Evolutionary conservation across 345 rosid species (phyloP), one percentile per base, ranked within the genome.

Genomic region (Moricandia moricandioides): DNA sequence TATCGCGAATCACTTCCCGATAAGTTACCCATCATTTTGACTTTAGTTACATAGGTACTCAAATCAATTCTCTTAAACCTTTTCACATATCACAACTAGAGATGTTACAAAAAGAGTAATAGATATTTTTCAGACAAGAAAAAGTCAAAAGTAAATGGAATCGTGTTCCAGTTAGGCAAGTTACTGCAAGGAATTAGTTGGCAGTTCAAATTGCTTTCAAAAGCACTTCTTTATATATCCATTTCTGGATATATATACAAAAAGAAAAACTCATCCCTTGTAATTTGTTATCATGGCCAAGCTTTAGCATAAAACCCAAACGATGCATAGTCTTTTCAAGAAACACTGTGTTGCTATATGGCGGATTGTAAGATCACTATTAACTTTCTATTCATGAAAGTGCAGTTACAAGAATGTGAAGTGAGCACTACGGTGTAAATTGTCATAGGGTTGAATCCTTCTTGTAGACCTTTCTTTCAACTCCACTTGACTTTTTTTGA

Each of bases 331-430:
- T 39, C 10, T 39, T 13, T 39, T 34, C 72, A 84, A 67, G 33
- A 85, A 69, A 81, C 83, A 83, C 35, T 72, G 68, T 1, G 65
- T 71, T 17, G 81, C 83, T 33, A 72, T n/a, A n/a, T n/a, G n/a
- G n/a, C n/a, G n/a, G n/a, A n/a, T n/a, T n/a, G n/a, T n/a, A n/a
- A 14, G 49, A 71, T 85, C 62, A 72, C 70, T 0, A 1, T 82
- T 4, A n/a, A n/a, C n/a, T n/a, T n/a, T n/a, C 52, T 17, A 13
- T 45, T 17, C 26, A 54, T 81, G 79, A 83, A 62, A 57, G 67
- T 86, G 52, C 67, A 45, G 68, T 77, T 73, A 43, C 86, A 85
- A 65, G 47, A 72, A 45, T 85, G 87, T 70, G 57, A 79, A 73
- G 66, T n/a, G 73, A 70, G 77, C 65, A 62, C 84, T 0, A 78